phyloP scores from a whole-genome alignment of 2,329 filamentous ascomycete genomes.

The Amylocarpus encephaloides region DNA sequence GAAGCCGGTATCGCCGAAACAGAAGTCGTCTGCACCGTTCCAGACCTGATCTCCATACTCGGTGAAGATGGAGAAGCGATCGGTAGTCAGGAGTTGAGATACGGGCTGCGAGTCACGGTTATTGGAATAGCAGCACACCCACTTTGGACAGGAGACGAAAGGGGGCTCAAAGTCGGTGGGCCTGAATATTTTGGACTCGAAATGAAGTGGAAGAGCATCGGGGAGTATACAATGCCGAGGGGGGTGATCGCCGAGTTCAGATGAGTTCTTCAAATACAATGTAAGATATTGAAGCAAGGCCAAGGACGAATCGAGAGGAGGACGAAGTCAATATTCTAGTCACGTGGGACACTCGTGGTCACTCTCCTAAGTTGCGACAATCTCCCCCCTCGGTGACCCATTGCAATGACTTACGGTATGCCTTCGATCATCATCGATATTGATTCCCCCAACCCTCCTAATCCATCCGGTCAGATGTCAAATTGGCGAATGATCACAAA shows the following conservation, averaged over 20 bases:
- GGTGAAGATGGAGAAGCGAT: conserved; percentile 40
- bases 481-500: too few relatives aligned
- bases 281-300: too few relatives aligned
- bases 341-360: too few relatives aligned
- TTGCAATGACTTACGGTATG: too few relatives aligned
- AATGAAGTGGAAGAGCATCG: conserved; percentile 9
- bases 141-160: conserved; percentile 36
- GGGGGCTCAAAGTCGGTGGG: conserved; percentile 33
- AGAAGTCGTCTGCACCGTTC: conserved; percentile 17
- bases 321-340: too few relatives aligned
- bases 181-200: conserved; percentile 32
- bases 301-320: too few relatives aligned
- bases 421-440: too few relatives aligned
- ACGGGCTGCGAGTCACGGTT: conserved; percentile 42
- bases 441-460: too few relatives aligned
- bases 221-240: conserved; percentile 9
- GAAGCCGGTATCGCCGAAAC: conserved; percentile 19
- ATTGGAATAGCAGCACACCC: conserved; percentile 43
- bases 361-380: too few relatives aligned
- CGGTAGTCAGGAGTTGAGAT: conserved; percentile 42
- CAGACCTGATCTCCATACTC: conserved; percentile 34
- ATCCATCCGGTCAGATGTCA: too few relatives aligned
- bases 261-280: too few relatives aligned
- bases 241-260: conserved; percentile 11
- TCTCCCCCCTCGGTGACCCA: too few relatives aligned